Base-by-base conservation (phyloP, 257 asterid species). In the Haberlea rhodopensis region DNA sequence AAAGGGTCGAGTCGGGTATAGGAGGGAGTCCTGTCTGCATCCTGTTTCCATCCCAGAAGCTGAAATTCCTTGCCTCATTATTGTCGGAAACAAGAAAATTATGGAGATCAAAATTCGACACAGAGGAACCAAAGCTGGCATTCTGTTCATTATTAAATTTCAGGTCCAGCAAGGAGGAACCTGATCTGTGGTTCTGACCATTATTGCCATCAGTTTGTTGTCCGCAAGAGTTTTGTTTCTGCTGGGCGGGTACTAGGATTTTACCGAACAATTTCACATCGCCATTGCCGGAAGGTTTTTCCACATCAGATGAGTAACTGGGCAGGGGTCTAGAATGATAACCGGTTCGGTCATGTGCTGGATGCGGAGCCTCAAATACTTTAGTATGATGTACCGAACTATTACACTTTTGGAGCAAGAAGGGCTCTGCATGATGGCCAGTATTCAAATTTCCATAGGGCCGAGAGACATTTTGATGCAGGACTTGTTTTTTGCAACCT, bases 41-140 rank as follows among this genome's bases (percentile, higher is more conserved):
- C 60, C 79, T 70, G 69, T 67, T 78, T n/a, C 79, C 87, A 51
- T 85, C 90, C 87, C 95, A 82, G 59, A 71, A 85, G 51, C 86
- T 76, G 11, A 66, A 78, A 72, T 72, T 80, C 74, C 81, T 73
- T 43, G 56, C 57, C 1, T 82, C 80, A 60, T 67, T 75, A 74
- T 77, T 78, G 63, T 84, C 95, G 15, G 84, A 52, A 61, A 73
- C 76, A 48, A n/a, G n/a, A n/a, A 54, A 70, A 62, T 71, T 80
- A 27, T 66, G 68, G 24, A 37, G 75, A 43, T 73, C 94, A 21
- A 82, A 65, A 76, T 78, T 81, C 0, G 80, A 59, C 62, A 54
- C 71, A 55, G 82, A 70, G 62, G 87, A 66, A 77, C 73, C 81
- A 48, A 80, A 78, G 65, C 68, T 76, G 6, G 70, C 73, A 54